These are phyloP conservation scores for Raddia guianensis DNA, from an alignment of 176 grass and related monocot genomes.

Conservation along the genomic window DNA sequence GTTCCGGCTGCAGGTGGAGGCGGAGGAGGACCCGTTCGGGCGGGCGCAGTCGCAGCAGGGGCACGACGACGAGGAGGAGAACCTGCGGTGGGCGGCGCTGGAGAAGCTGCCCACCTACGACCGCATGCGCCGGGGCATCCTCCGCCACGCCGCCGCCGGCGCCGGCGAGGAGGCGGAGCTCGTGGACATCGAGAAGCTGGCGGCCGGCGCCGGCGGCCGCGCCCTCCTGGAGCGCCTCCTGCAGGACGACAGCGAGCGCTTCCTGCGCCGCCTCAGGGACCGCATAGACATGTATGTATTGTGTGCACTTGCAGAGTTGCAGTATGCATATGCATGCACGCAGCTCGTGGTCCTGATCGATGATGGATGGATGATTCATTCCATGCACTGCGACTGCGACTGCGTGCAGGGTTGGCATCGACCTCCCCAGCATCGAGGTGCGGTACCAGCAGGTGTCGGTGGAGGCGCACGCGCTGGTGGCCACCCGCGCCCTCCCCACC, in stretches of 20 bases:
- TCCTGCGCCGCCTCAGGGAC: conserved; percentile 52
- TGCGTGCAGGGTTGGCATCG: conserved; percentile 64
- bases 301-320: too few species aligned
- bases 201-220: conserved; percentile 24
- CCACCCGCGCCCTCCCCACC: conserved; percentile 61
- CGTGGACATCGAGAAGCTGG: conserved; percentile 50
- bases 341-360: too few species aligned
- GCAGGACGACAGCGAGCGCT: conserved; percentile 74
- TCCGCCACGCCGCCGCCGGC: conserved; percentile 26
- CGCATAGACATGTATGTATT: conserved; percentile 58
- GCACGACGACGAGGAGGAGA: conserved; percentile 77
- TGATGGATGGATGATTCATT: too few species aligned
- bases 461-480: conserved; percentile 48
- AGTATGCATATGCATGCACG: background rate
- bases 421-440: conserved; percentile 74
- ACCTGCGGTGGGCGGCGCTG: conserved; percentile 78
- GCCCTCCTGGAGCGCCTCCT: conserved; percentile 50
- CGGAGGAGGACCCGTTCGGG: conserved; percentile 59
- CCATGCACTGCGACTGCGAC: too few species aligned
- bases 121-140: conserved; percentile 63
- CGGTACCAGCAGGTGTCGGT: conserved; percentile 62
- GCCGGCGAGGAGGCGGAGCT: conserved; percentile 10
- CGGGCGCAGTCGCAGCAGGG: conserved; percentile 21
- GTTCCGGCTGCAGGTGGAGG: conserved; percentile 27
- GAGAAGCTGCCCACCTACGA: conserved; percentile 98